A percentile compares a stretch with the other conserved stretches of the same genome.
phyloP scores from a whole-genome alignment of 2,329 filamentous ascomycete species.

The Penicillium sp. region DNA sequence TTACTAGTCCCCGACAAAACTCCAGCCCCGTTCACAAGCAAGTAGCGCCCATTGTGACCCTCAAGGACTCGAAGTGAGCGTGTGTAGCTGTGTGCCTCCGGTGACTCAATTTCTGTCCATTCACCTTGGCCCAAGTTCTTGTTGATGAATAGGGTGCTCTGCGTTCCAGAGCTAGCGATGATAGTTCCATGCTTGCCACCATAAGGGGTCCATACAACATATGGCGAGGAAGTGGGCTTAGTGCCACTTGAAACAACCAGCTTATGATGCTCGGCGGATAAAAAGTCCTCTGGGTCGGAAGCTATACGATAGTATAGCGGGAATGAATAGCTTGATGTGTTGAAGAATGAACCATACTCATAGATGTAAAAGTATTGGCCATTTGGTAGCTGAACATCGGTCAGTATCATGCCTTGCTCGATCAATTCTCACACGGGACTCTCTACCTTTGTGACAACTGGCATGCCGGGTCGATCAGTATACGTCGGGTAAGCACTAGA shows the following conservation, averaged over 20 bases:
- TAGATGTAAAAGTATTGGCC: conserved; percentile 68
- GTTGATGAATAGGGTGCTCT: conserved; percentile 53
- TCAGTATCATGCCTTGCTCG: not conserved
- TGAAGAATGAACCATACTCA: conserved; percentile 58
- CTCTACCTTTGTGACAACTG: conserved; percentile 55
- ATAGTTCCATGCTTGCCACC: conserved; percentile 55
- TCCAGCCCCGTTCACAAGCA: conserved; percentile 25
- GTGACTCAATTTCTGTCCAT: conserved; percentile 52
- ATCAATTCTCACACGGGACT: too few species aligned
- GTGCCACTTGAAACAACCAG: conserved; percentile 52
- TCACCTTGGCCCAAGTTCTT: conserved; percentile 48
- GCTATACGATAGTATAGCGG: conserved; percentile 59
- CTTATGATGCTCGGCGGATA: conserved; percentile 43
- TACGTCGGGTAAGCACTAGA: conserved; percentile 58
- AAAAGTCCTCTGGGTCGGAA: conserved; percentile 53
- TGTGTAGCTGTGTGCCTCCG: conserved; percentile 51
- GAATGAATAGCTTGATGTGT: conserved; percentile 44
- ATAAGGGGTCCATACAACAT: conserved; percentile 57
- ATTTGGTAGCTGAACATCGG: conserved; percentile 54
- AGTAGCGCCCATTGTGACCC: conserved; percentile 30
- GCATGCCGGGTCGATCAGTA: conserved; percentile 70
- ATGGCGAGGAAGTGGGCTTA: conserved; percentile 51
- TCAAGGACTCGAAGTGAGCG: conserved; percentile 51
- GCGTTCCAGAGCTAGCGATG: conserved; percentile 49
- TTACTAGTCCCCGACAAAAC: conserved; percentile 24